These are phyloP conservation scores for Arthrobotrys sphaeroides DNA, from an alignment of 2,329 filamentous ascomycete species.

Conservation along the genomic window DNA sequence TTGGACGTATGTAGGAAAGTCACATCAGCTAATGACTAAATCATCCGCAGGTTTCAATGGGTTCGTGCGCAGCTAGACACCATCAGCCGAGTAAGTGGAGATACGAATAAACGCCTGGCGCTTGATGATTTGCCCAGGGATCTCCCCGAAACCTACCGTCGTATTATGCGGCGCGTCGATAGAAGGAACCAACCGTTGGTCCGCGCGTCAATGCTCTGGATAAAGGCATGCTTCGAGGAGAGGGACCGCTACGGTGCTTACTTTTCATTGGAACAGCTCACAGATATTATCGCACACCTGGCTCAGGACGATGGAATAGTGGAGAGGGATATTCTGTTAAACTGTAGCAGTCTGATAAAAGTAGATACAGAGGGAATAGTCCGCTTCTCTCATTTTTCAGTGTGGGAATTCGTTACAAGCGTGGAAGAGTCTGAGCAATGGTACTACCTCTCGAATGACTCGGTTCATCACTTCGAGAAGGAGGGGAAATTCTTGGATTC, in stretches of 20 bases:
- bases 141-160: constrained; percentile 29
- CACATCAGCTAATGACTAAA: background rate
- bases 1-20: background rate
- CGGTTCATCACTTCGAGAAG: background rate
- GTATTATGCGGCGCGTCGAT: background rate
- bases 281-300: background rate
- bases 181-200: background rate
- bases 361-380: background rate
- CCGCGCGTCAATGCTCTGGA: background rate
- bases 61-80: constrained; percentile 18
- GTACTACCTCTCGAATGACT: background rate
- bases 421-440: background rate
- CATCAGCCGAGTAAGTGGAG: constrained; percentile 12
- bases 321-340: constrained; percentile 1
- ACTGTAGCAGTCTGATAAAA: constrained; percentile 22
- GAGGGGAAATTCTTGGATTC: background rate
- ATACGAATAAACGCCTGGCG: background rate
- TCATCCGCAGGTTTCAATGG: constrained; percentile 31
- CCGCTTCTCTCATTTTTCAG: constrained; percentile 21
- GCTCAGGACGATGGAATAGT: background rate
- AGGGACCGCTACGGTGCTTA: too few relatives aligned
- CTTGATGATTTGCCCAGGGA: constrained; percentile 8
- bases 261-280: background rate
- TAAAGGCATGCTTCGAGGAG: too few relatives aligned
- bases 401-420: constrained; percentile 12